Base-by-base conservation (phyloP, 2,329 filamentous ascomycete genomes). In the Phaeosphaeriaceae sp. region DNA sequence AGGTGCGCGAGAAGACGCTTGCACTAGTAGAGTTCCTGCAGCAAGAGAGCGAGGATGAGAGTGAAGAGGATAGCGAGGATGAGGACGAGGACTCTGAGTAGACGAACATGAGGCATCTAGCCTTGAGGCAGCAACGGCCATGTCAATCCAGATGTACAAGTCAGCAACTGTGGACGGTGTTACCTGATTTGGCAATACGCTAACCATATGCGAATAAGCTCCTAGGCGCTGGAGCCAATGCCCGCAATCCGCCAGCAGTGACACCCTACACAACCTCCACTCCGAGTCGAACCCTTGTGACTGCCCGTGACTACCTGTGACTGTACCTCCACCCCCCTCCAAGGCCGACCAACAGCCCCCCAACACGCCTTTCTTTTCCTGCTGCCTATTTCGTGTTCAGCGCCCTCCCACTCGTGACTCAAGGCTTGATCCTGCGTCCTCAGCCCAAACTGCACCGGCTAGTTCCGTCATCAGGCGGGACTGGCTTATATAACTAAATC, bases 21-120 rank as follows among this genome's bases (percentile, higher is more conserved):
- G 85, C 87, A 43, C 84, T 97, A 71, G 86, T 97, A 36, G 90
- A 95, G 65, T 75, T 74, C 39, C 90, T 92, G 86, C 88, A 88
- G 66, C 87, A 92, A 67, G 89, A 89, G 1, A 85, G 87, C 40
- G 86, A 87, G 57, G 86, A 82, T 29, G 86, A 87, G 55, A 86
- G 86, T 52, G 87, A 88, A 1, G 84, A 86, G 6, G 79, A 79
- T 5, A 74, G 78, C 11, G 84, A 85, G 6, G 84, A 87, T 1
- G 68, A 60, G 11, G 84, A 87, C 1, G 68, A 60, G 11, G 84
- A 87, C 17, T 64, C 58, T 9, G 67, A 68, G 43, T 65, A 68
- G 63, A 6, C 3, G 3, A 21, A 36, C 12, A 12, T 35, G 21
- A 21, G 2, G 7, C 23, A 26, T 26, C 7, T 18, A 8, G 41